Evolutionary conservation across 345 rosid species (phyloP).

Genomic region (Lepidium africanum): DNA sequence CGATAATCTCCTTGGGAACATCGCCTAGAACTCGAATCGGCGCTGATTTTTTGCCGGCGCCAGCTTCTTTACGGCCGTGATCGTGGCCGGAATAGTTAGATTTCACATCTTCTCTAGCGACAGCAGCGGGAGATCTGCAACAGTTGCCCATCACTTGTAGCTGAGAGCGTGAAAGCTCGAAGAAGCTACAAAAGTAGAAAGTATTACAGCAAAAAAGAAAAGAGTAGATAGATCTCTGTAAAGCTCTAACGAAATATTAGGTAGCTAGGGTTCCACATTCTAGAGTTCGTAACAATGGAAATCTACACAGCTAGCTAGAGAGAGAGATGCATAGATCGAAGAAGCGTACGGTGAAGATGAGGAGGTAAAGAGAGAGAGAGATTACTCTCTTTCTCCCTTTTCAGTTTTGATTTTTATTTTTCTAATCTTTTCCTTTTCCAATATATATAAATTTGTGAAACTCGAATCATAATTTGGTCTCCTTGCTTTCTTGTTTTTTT

Average conservation of each 20-base stretch:
- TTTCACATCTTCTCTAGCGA: conserved; percentile 94
- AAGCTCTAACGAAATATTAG: conserved; percentile 19
- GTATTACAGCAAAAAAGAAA: not conserved
- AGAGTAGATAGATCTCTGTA: conserved; percentile 22
- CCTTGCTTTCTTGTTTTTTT: conserved; percentile 7
- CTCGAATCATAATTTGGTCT: conserved; percentile 20
- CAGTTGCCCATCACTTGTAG: conserved; percentile 75
- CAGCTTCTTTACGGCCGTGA: conserved; percentile 52
- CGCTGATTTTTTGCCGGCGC: conserved; percentile 46
- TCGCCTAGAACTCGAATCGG: conserved; percentile 72
- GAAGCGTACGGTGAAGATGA: conserved; percentile 31
- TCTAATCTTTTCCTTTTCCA: not conserved
- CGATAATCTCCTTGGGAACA: conserved; percentile 82
- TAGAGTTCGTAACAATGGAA: conserved; percentile 7
- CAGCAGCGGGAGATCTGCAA: conserved; percentile 99
- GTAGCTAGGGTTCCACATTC: conserved; percentile 47
- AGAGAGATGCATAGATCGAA: conserved; percentile 25
- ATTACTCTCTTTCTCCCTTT: not conserved
- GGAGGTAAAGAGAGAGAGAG: not conserved
- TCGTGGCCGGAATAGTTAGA: conserved; percentile 65
- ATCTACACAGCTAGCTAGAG: conserved; percentile 2
- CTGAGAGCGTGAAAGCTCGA: not conserved
- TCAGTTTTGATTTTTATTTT: not conserved
- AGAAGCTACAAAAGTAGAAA: conserved; percentile 13
- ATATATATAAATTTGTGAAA: not conserved